A percentile compares a stretch with the other conserved stretches of the same genome.
Conservation (phyloP, 2,329 filamentous ascomycete species). For the Rhynchosporium agropyri region DNA sequence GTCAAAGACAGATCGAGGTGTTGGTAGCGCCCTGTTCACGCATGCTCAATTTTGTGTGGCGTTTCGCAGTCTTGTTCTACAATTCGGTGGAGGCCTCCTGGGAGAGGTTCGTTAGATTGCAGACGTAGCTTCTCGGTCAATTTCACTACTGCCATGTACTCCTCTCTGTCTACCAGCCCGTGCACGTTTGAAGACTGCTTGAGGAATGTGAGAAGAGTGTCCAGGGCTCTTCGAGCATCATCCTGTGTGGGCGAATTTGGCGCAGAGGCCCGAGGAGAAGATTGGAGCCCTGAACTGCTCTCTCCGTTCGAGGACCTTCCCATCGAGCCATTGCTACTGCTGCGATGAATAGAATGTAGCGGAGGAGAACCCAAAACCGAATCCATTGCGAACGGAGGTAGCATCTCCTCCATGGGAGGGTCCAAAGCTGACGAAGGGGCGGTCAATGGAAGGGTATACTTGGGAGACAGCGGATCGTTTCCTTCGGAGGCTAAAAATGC, state of each 20-base stretch:
- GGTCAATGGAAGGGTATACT: conserved; percentile 47
- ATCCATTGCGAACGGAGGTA: conserved; percentile 42
- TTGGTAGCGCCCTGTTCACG: conserved; percentile 37
- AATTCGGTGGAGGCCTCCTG: conserved; percentile 46
- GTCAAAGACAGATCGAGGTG: neutral
- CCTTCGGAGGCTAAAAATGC: conserved; percentile 52
- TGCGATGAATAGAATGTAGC: conserved; percentile 54
- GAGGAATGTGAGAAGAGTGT: conserved; percentile 81
- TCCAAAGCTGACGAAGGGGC: conserved; percentile 50
- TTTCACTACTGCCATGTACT: conserved; percentile 77
- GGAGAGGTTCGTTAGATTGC: conserved; percentile 42
- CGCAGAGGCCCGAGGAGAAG: conserved; percentile 55
- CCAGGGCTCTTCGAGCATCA: conserved; percentile 79
- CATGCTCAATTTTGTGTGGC: conserved; percentile 41
- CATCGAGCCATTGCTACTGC: conserved; percentile 55
- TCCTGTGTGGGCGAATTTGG: conserved; percentile 75
- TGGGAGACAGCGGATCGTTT: conserved; percentile 58
- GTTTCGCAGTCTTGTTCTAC: conserved; percentile 42
- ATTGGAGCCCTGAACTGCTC: conserved; percentile 42
- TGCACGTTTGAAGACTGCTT: conserved; percentile 58
- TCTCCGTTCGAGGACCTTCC: conserved; percentile 46
- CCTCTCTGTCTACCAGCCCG: conserved; percentile 73
- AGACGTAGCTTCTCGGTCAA: conserved; percentile 84
- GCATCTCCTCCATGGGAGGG: conserved; percentile 53
- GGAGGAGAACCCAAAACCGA: conserved; percentile 47